A percentile compares a stretch with the other conserved stretches of the same genome.
These are phyloP conservation scores for Citrus cavaleriei DNA, from an alignment of 345 rosid species.

Conservation along the genomic window DNA sequence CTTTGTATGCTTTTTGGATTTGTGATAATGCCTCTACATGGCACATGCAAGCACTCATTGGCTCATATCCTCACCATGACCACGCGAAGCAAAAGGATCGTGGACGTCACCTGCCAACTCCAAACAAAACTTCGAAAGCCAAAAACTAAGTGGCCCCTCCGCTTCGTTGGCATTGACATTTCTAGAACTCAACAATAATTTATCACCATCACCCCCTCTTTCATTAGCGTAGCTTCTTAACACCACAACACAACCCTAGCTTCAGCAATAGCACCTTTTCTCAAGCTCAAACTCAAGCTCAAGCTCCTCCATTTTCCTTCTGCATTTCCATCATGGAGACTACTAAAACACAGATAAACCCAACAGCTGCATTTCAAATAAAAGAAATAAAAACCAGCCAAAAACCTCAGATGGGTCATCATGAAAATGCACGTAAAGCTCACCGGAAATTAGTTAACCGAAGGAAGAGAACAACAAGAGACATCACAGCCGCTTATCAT, in stretches of 20 bases:
- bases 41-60: constrained; percentile 19
- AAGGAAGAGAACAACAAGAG: background rate
- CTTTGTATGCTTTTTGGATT: background rate
- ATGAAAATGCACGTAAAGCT: background rate
- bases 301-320: background rate
- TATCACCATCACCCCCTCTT: background rate
- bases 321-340: constrained; percentile 33
- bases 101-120: background rate
- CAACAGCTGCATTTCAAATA: constrained; percentile 8
- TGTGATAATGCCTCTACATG: background rate
- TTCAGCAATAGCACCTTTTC: too few relatives aligned
- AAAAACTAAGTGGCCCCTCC: background rate
- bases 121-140: background rate
- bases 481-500: background rate
- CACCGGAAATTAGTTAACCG: background rate
- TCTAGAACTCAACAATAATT: constrained; percentile 26
- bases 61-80: background rate
- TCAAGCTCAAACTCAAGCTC: too few relatives aligned
- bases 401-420: constrained; percentile 1
- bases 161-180: constrained; percentile 52
- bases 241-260: too few relatives aligned
- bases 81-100: background rate
- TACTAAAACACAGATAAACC: constrained; percentile 12
- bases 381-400: background rate
- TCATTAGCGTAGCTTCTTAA: background rate